phyloP scores from a whole-genome alignment of 2,329 filamentous ascomycete species.

The Cladosporium sp. region DNA sequence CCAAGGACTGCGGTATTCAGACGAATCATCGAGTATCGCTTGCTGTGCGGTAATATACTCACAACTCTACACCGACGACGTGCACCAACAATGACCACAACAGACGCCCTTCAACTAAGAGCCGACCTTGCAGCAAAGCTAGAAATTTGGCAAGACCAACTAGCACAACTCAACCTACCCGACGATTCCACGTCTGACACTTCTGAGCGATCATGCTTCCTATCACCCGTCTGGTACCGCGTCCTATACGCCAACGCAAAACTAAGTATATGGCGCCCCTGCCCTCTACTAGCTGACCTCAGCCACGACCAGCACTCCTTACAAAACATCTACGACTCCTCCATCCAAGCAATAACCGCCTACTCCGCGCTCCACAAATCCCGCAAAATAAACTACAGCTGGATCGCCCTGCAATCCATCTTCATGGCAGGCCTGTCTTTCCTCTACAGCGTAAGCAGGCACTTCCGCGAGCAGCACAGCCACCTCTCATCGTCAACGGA shows the following conservation, averaged over 20 bases:
- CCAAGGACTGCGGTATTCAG: conserved; percentile 38
- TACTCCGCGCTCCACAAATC: conserved; percentile 49
- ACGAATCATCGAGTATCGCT: conserved; percentile 44
- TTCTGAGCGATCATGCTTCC: conserved; percentile 40
- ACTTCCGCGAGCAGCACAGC: conserved; percentile 36
- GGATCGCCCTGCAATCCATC: conserved; percentile 52
- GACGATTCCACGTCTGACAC: conserved; percentile 26
- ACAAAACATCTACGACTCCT: conserved; percentile 39
- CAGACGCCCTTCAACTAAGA: conserved; percentile 25
- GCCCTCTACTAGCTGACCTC: conserved; percentile 30
- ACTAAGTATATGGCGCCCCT: conserved; percentile 47
- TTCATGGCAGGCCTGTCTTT: conserved; percentile 51
- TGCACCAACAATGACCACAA: conserved; percentile 16
- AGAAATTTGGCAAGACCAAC: conserved; percentile 36
- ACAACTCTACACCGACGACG: conserved; percentile 38
- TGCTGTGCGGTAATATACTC: conserved; percentile 44
- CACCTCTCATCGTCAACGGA: not conserved
- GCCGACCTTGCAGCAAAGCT: conserved; percentile 35
- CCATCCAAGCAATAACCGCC: conserved; percentile 43
- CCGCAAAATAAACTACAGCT: conserved; percentile 50
- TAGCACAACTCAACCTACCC: conserved; percentile 32
- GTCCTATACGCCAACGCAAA: conserved; percentile 47
- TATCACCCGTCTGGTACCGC: conserved; percentile 46
- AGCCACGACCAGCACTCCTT: conserved; percentile 21
- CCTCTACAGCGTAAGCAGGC: conserved; percentile 45